Evolutionary conservation across 345 rosid genomes (phyloP).

Genomic region (Carallia brachiata): DNA sequence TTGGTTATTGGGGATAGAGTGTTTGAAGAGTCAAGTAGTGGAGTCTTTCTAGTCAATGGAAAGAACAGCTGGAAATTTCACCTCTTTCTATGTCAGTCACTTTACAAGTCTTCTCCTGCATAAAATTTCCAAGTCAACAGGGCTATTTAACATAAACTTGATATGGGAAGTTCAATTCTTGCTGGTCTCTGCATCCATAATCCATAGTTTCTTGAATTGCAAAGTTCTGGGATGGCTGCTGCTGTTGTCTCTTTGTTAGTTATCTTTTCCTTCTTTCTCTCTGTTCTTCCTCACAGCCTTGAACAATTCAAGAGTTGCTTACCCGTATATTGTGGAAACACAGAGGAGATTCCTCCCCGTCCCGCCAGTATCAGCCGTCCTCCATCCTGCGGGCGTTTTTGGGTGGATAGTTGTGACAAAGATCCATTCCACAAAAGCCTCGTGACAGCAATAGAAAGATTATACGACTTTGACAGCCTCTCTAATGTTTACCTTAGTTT

Average conservation of each 20-base stretch:
- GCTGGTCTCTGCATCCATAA: background rate
- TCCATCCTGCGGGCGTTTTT: constrained; percentile 22
- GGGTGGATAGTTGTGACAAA: constrained; percentile 13
- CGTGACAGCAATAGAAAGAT: constrained; percentile 8
- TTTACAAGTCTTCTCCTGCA: constrained; percentile 5
- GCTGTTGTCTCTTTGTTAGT: background rate
- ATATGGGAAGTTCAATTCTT: background rate
- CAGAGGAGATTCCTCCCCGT: constrained; percentile 19
- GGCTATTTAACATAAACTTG: background rate
- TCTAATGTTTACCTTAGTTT: constrained; percentile 23
- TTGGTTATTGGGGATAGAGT: no score
- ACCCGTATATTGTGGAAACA: constrained; percentile 24
- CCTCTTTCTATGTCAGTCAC: no score
- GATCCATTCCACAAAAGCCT: no score
- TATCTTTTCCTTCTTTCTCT: constrained; percentile 8
- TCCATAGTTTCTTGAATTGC: background rate
- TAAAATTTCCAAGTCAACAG: constrained; percentile 19
- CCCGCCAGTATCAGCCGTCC: constrained; percentile 4
- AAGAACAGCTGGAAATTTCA: no score
- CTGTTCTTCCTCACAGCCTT: background rate
- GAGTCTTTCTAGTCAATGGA: no score
- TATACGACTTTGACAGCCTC: constrained; percentile 27
- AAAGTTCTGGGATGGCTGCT: background rate
- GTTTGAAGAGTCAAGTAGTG: no score
- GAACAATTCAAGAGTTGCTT: constrained; percentile 4